Conservation (phyloP, 1,284 basidiomycete species). For the Exobasidium cylindrosporum region DNA sequence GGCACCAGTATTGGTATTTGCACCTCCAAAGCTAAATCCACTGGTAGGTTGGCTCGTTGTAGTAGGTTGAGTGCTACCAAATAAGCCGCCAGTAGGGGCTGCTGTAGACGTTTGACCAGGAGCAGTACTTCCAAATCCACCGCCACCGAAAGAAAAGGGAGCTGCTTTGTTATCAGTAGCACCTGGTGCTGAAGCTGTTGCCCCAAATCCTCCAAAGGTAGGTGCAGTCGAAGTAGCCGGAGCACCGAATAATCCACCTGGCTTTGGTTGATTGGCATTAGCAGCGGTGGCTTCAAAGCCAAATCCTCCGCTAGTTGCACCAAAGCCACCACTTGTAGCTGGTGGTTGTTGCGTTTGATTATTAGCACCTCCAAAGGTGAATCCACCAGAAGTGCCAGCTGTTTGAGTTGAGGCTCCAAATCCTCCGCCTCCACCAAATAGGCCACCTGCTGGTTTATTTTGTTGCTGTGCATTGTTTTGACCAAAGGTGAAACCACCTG, state of each 20-base stretch:
- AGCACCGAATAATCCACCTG: conserved; percentile 17
- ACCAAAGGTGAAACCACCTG: conserved; percentile 12
- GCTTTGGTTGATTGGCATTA: conserved; percentile 5
- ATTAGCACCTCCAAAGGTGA: conserved; percentile 33
- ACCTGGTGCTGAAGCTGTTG: conserved; percentile 20
- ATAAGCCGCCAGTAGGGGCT: conserved; percentile 56
- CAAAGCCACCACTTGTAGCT: neutral
- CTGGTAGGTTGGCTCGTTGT: conserved; percentile 34
- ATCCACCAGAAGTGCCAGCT: conserved; percentile 46
- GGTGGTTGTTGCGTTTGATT: conserved; percentile 24
- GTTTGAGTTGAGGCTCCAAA: conserved; percentile 45
- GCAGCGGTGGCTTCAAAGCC: conserved; percentile 2
- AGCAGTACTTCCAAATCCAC: conserved; percentile 27
- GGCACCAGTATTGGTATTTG: conserved; percentile 13
- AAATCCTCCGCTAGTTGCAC: neutral
- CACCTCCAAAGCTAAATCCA: conserved; percentile 18
- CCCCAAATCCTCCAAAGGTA: conserved; percentile 42
- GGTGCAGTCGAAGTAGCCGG: conserved; percentile 22
- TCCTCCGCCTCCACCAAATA: conserved; percentile 43
- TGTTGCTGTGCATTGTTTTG: conserved; percentile 40
- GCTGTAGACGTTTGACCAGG: conserved; percentile 28
- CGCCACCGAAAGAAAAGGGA: conserved; percentile 40
- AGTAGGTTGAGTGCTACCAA: conserved; percentile 45
- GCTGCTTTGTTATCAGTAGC: conserved; percentile 41
- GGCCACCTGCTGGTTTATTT: conserved; percentile 40